Conservation (phyloP, 2,329 filamentous ascomycete genomes). For the Fusarium sp. region DNA sequence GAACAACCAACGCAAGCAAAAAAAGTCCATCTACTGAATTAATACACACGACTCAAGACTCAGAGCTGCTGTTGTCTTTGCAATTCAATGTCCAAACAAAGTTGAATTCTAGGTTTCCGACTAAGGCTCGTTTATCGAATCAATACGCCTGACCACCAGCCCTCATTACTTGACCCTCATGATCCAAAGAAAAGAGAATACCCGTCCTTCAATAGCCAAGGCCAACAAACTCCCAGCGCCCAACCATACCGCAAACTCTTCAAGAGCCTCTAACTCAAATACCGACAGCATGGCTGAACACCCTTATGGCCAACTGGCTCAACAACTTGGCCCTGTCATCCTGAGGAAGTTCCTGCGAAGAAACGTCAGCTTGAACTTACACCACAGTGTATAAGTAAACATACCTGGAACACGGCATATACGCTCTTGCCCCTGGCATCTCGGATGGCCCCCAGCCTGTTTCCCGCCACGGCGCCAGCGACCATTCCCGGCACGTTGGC, state of each 20-base stretch:
- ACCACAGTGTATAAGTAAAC: constrained; percentile 19
- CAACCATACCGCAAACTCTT: constrained; percentile 1
- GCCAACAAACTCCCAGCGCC: constrained; percentile 31
- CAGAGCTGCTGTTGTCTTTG: background rate
- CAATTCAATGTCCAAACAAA: background rate
- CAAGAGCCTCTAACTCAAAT: constrained; percentile 48
- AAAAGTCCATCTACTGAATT: background rate
- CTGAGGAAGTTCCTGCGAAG: constrained; percentile 78
- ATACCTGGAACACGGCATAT: constrained; percentile 83
- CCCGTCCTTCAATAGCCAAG: constrained; percentile 1
- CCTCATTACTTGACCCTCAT: background rate
- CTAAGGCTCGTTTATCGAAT: background rate
- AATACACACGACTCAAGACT: background rate
- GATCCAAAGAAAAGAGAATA: background rate
- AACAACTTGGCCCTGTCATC: constrained; percentile 84
- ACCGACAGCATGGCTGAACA: constrained; percentile 84
- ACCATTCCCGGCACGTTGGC: constrained; percentile 91
- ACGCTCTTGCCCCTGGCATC: constrained; percentile 96
- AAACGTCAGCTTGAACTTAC: constrained; percentile 14
- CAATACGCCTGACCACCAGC: background rate
- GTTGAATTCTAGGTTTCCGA: background rate
- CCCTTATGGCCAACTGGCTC: constrained; percentile 85
- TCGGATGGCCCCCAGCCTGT: constrained; percentile 87
- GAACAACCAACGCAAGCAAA: background rate
- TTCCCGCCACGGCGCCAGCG: constrained; percentile 92